Percentiles rank a stretch among this genome's conserved stretches.
Evolutionary conservation across 139 green algal species (phyloP).

Genomic region (Chlamydomonas applanata): DNA sequence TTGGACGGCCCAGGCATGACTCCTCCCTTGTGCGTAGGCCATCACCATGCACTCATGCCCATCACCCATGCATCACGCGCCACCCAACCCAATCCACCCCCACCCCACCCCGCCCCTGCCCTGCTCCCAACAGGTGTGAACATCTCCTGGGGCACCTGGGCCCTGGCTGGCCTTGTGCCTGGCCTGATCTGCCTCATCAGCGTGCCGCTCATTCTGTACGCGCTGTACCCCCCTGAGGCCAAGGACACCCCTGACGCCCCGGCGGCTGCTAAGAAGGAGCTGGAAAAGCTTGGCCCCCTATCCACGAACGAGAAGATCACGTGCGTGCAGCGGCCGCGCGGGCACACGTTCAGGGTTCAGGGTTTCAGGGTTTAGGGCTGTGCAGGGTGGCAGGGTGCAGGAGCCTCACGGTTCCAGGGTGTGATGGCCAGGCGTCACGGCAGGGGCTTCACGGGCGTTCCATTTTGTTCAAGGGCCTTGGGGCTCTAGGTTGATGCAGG

Average conservation of each 20-base stretch:
- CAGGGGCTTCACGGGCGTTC: no score
- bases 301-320: conserved; percentile 94
- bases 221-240: conserved; percentile 87
- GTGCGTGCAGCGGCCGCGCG: conserved; percentile 4
- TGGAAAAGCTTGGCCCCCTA: conserved; percentile 94
- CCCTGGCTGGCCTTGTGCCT: conserved; percentile 86
- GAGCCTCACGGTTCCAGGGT: no score
- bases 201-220: conserved; percentile 92
- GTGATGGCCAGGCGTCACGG: no score
- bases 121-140: conserved; percentile 47
- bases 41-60: no score
- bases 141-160: conserved; percentile 95
- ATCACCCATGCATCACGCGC: no score
- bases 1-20: no score
- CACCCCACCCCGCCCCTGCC: no score
- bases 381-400: no score
- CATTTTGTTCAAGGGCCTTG: no score
- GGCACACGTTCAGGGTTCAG: not conserved
- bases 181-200: conserved; percentile 81
- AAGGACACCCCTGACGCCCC: conserved; percentile 97
- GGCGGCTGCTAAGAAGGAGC: conserved; percentile 80
- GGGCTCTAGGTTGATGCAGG: no score
- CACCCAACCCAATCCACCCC: no score
- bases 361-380: not conserved
- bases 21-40: no score